Base-by-base conservation (phyloP, 2,329 filamentous ascomycete genomes). In the Zasmidium angulare region DNA sequence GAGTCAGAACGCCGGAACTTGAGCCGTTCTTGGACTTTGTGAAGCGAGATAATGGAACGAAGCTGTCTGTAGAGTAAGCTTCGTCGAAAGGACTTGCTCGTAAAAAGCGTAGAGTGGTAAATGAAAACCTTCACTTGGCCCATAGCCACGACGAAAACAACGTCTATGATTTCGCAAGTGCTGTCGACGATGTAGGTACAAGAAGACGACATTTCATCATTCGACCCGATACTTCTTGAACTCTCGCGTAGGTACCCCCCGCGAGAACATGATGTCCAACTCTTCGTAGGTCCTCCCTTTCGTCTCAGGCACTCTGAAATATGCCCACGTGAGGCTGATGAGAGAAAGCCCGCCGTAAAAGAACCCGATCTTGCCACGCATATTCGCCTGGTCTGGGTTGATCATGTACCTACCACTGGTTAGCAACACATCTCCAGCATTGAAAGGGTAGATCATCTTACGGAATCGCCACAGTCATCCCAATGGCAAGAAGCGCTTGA, bases 251-350 rank as follows among this genome's bases (percentile, higher is more conserved):
- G 56, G 64, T 40, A 78, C 72, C 14, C 68, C 64, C 46, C 71
- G 66, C 51, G 73, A 70, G 61, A 78, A 78, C 74, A 78, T 74
- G 21, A 76, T 68, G 65, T 79, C 76, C 36, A 79, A 62, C 66
- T 79, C 76, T 54, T 77, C 75, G 58, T 72, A 78, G 24, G 76
- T 77, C 29, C 75, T 60, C 0, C 71, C 76, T 55, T 72, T 74
- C 48, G 75, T 77, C 63, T 78, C 77, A 3, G 77, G 76, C 1
- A 77, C 66, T 26, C 74, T 66, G 23, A 75, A 73, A 58, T 68
- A 77, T 1, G 72, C 68, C 75, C 76, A 77, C 0, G 74, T 31
- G 7, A 77, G 58, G 40, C 70, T 71, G 0, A 76, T 56, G 2
- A 69, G 53, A 10, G 70, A 69, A 2, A 76, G 59, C 0, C 74